phyloP scores from a whole-genome alignment of 139 green algal genomes.

The Diplosphaera chodatii region DNA sequence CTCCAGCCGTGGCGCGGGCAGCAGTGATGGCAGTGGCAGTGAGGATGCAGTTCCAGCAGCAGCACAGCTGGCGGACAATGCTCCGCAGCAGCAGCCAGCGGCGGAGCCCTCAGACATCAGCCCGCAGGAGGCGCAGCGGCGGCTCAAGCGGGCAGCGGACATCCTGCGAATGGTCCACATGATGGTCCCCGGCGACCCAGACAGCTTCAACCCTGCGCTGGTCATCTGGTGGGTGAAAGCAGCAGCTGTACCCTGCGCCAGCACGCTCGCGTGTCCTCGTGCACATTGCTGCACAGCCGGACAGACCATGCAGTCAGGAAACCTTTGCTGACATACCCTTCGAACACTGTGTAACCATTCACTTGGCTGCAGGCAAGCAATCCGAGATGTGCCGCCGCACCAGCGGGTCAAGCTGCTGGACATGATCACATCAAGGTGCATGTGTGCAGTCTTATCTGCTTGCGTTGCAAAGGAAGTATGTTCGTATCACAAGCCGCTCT shows the following conservation, averaged over 20 bases:
- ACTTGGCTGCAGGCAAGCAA: constrained; percentile 13
- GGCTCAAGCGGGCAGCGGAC: not conserved
- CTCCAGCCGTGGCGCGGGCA: too few species aligned
- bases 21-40: too few species aligned
- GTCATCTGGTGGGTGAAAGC: not conserved
- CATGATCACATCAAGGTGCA: constrained; percentile 13
- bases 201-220: not conserved
- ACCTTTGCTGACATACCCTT: not conserved
- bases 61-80: too few species aligned
- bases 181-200: not conserved
- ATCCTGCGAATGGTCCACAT: not conserved
- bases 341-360: not conserved
- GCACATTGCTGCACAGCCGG: not conserved
- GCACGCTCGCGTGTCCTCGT: not conserved
- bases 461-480: too few species aligned
- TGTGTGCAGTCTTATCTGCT: not conserved
- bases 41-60: too few species aligned
- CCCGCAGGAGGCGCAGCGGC: not conserved
- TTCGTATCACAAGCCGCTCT: not conserved
- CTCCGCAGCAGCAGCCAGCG: too few species aligned
- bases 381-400: constrained; percentile 15
- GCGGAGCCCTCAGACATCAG: too few species aligned
- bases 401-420: constrained; percentile 11
- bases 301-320: not conserved
- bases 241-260: too few species aligned